Conservation (phyloP, 257 asterid genomes). For the Salvia hispanica region DNA sequence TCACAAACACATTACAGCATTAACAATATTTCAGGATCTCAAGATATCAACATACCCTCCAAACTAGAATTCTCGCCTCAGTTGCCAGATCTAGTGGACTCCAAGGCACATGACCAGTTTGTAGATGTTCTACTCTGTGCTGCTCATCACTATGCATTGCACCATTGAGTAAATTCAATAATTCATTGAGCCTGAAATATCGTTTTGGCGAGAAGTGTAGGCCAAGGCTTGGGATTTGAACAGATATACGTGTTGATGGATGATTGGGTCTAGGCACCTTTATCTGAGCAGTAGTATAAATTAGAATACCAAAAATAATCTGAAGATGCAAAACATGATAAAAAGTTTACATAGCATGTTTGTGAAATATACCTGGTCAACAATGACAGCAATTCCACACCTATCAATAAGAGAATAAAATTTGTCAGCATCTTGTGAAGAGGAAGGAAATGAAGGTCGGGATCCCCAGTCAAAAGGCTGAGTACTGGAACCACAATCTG, state of each 20-base stretch:
- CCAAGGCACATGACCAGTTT: conserved; percentile 76
- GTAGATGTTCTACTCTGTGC: conserved; percentile 48
- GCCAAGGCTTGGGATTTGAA: conserved; percentile 92
- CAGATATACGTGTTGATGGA: conserved; percentile 82
- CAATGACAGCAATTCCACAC: conserved; percentile 90
- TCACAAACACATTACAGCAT: conserved; percentile 21
- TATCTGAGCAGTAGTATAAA: conserved; percentile 51
- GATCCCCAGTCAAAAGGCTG: conserved; percentile 57
- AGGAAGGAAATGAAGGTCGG: conserved; percentile 53
- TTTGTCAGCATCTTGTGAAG: conserved; percentile 55
- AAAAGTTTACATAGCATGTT: conserved; percentile 19
- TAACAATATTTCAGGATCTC: conserved; percentile 22
- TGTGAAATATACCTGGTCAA: conserved; percentile 74
- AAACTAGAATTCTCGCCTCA: conserved; percentile 84
- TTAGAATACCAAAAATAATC: conserved; percentile 21
- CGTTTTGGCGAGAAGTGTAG: conserved; percentile 94
- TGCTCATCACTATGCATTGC: conserved; percentile 62
- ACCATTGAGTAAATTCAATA: conserved; percentile 61
- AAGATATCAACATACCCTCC: conserved; percentile 67
- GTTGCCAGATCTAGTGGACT: conserved; percentile 81
- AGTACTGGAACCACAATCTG: conserved; percentile 58
- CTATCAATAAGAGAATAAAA: conserved; percentile 77
- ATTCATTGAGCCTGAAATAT: conserved; percentile 70
- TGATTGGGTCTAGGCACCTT: conserved; percentile 82
- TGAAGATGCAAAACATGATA: conserved; percentile 14